phyloP scores from a whole-genome alignment of 176 grass and related monocot genomes.

The Secale cereale region DNA sequence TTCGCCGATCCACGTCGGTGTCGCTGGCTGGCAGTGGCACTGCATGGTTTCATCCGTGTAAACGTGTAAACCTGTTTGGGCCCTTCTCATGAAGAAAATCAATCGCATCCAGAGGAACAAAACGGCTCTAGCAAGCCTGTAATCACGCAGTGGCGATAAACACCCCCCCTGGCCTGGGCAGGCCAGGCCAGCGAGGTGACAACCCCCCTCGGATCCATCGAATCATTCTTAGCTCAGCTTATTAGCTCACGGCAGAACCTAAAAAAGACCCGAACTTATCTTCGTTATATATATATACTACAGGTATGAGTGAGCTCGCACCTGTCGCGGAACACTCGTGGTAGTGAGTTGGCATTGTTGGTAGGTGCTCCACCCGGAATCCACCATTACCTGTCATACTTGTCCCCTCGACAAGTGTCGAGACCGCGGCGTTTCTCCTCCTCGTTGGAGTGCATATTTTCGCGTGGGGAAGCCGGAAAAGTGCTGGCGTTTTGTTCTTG shows the following conservation, averaged over 20 bases:
- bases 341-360: slow-evolving; percentile 2
- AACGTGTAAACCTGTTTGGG: no score
- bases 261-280: background rate
- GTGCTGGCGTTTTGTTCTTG: slow-evolving; percentile 13
- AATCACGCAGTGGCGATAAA: background rate
- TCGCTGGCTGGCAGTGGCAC: background rate
- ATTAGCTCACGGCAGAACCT: background rate
- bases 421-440: background rate
- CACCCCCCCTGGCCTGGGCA: background rate
- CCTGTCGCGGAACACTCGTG: background rate
- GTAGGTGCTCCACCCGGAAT: background rate
- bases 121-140: no score
- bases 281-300: no score
- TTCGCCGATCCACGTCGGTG: background rate
- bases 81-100: background rate
- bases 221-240: background rate
- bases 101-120: no score
- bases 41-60: background rate
- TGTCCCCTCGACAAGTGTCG: slow-evolving; percentile 24
- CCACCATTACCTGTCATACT: background rate
- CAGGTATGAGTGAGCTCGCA: no score
- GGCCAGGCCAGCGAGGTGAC: background rate
- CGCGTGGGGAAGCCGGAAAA: background rate
- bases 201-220: background rate
- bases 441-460: background rate